phyloP scores from a whole-genome alignment of 345 rosid genomes.

The Kernera saxatilis region DNA sequence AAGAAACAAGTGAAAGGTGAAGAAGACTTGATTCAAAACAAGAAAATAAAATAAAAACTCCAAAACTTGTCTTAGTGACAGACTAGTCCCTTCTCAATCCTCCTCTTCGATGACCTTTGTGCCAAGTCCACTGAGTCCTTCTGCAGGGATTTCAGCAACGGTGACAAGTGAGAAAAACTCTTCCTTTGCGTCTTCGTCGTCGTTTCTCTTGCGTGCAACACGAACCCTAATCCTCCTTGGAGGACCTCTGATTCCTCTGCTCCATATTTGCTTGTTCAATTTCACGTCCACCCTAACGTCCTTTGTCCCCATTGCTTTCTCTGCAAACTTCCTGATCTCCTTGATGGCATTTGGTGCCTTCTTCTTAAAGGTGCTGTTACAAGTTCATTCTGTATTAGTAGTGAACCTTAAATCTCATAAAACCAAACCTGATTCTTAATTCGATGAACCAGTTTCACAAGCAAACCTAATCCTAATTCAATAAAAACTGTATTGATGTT shows the following conservation, averaged over 20 bases:
- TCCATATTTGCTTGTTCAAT: slow-evolving; percentile 80
- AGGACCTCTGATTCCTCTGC: slow-evolving; percentile 73
- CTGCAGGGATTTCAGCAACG: slow-evolving; percentile 51
- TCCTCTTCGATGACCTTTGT: slow-evolving; percentile 70
- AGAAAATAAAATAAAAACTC: not conserved
- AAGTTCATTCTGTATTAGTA: not conserved
- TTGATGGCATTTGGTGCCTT: slow-evolving; percentile 86
- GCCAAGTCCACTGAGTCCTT: slow-evolving; percentile 58
- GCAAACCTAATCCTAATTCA: not conserved
- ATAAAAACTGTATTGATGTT: not conserved
- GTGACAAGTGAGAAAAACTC: slow-evolving; percentile 72
- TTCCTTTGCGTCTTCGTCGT: slow-evolving; percentile 82
- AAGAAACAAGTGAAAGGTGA: not conserved
- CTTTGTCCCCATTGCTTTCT: slow-evolving; percentile 64
- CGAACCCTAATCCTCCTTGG: slow-evolving; percentile 76
- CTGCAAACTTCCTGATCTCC: slow-evolving; percentile 77
- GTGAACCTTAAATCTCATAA: not conserved
- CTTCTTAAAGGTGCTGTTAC: slow-evolving; percentile 74
- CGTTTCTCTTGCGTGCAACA: slow-evolving; percentile 71
- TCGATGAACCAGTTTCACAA: not conserved
- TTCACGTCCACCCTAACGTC: slow-evolving; percentile 79
- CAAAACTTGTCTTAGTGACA: slow-evolving; percentile 15
- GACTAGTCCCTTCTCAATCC: slow-evolving; percentile 28
- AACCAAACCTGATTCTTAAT: no score
- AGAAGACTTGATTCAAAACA: not conserved